Evolutionary conservation across 768 basidiomycete genomes (phyloP).

Genomic region (Mrakia blollopis): DNA sequence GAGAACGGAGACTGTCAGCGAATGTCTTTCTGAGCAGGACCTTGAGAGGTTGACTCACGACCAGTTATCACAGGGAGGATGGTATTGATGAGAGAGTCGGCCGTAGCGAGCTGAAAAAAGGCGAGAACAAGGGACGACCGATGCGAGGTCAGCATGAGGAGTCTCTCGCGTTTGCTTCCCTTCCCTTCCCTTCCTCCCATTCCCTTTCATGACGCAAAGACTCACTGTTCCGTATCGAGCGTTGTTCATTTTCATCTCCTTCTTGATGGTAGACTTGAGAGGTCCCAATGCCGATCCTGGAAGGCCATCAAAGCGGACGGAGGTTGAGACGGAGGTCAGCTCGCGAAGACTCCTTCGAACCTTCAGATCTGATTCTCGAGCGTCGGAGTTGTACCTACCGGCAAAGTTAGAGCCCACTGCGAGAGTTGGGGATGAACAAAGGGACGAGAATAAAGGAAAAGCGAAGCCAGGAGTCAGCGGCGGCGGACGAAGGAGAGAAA

Average conservation of each 20-base stretch:
- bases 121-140: not conserved
- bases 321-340: not conserved
- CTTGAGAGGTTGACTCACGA: not conserved
- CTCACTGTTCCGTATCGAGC: constrained; percentile 27
- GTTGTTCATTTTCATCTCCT: constrained; percentile 30
- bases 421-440: not conserved
- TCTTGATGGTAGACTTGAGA: constrained; percentile 20
- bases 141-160: not conserved
- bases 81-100: constrained; percentile 38
- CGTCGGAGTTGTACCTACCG: not conserved
- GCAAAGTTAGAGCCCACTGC: constrained; percentile 27
- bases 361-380: not conserved
- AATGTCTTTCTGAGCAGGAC: not conserved
- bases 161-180: not conserved
- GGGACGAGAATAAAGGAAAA: not conserved
- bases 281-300: constrained; percentile 3
- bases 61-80: constrained; percentile 43
- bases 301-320: too few relatives aligned
- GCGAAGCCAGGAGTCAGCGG: not conserved
- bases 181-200: not conserved
- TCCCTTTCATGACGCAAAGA: too few relatives aligned
- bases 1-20: not conserved
- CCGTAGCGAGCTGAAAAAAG: constrained; percentile 13
- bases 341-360: not conserved
- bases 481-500: not conserved